Evolutionary conservation across 1,139 yeast species (phyloP).

Genomic region (Yamadazyma oceani): DNA sequence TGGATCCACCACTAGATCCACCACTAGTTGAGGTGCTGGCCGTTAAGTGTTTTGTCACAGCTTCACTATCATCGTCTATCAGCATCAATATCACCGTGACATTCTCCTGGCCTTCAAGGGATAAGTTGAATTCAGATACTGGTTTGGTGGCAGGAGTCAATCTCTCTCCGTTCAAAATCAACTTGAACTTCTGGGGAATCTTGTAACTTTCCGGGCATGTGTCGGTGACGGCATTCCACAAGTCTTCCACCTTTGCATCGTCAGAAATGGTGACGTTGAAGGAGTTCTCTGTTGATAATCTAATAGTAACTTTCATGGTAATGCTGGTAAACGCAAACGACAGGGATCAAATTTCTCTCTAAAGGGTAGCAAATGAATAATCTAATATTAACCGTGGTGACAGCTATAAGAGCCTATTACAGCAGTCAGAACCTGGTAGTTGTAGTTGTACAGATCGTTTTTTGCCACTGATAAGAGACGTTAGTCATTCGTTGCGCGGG

Average conservation of each 20-base stretch:
- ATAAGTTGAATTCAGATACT: constrained; percentile 22
- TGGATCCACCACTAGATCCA: no score
- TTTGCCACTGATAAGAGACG: constrained; percentile 10
- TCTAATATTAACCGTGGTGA: no score
- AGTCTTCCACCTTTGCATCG: constrained; percentile 50
- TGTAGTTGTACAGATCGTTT: not conserved
- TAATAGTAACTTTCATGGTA: constrained; percentile 40
- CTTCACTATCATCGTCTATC: constrained; percentile 23
- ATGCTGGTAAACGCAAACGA: no score
- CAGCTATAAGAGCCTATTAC: no score
- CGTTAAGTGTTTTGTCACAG: not conserved
- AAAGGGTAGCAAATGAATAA: no score
- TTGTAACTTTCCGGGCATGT: constrained; percentile 36
- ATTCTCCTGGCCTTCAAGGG: constrained; percentile 21
- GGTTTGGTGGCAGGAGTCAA: constrained; percentile 30
- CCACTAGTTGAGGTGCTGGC: not conserved
- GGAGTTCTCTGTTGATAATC: constrained; percentile 44
- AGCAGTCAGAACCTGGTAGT: no score
- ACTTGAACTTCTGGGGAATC: constrained; percentile 45
- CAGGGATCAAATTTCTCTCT: no score
- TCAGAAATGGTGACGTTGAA: constrained; percentile 48
- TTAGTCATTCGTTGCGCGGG: no score
- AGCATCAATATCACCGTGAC: constrained; percentile 46
- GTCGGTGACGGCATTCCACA: constrained; percentile 43
- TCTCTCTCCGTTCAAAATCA: constrained; percentile 53